Evolutionary conservation across 441 rosid genomes (phyloP).

Genomic region (Monsonia emarginata): DNA sequence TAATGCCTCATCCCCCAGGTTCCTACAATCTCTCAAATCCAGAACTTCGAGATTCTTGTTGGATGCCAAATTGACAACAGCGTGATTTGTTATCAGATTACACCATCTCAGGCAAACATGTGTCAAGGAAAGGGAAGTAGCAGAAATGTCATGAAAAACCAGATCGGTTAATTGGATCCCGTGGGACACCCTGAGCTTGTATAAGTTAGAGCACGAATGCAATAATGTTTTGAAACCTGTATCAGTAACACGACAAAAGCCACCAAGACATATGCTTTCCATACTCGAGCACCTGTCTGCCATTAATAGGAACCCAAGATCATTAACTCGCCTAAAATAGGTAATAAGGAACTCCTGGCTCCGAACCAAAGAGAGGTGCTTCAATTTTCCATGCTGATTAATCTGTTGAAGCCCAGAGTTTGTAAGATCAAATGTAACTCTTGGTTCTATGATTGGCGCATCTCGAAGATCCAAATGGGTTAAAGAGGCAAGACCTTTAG

Average conservation of each 20-base stretch:
- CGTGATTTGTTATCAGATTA: constrained; percentile 58
- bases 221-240: constrained; percentile 70
- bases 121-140: constrained; percentile 61
- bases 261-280: constrained; percentile 79
- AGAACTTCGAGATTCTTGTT: constrained; percentile 51
- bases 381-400: constrained; percentile 62
- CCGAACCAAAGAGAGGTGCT: constrained; percentile 68
- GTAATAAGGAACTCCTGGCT: constrained; percentile 63
- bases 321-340: constrained; percentile 68
- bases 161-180: constrained; percentile 68
- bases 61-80: constrained; percentile 45
- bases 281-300: constrained; percentile 68
- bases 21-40: constrained; percentile 70
- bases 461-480: constrained; percentile 81
- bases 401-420: constrained; percentile 74
- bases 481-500: constrained; percentile 47
- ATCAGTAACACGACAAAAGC: constrained; percentile 82
- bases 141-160: constrained; percentile 76
- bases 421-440: constrained; percentile 60
- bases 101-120: constrained; percentile 84
- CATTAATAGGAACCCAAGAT: constrained; percentile 82
- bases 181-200: constrained; percentile 63
- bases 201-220: constrained; percentile 71
- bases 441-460: constrained; percentile 64
- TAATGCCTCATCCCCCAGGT: constrained; percentile 62